These are phyloP conservation scores for Spathaspora sp. DNA, from an alignment of 805 yeast genomes.

Conservation along the genomic window DNA sequence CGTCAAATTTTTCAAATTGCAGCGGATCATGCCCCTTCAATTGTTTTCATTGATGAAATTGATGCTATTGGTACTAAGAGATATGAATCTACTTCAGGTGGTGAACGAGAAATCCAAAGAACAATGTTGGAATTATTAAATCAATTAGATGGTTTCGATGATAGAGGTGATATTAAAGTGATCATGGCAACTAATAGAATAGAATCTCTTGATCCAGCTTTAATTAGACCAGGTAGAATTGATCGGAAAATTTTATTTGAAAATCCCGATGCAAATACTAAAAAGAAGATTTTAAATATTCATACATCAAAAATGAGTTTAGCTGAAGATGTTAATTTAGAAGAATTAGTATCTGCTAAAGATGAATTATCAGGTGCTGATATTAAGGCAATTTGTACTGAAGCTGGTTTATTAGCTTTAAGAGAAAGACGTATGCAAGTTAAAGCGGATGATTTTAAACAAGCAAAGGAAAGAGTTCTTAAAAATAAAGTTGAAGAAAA, in stretches of 20 bases:
- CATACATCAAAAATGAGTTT: slow-evolving; percentile 93
- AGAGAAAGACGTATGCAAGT: slow-evolving; percentile 98
- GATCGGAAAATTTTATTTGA: slow-evolving; percentile 95
- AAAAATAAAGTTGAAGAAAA: slow-evolving; percentile 96
- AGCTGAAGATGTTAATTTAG: slow-evolving; percentile 82
- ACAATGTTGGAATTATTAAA: slow-evolving; percentile 95
- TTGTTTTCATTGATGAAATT: slow-evolving; percentile 96
- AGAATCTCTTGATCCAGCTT: slow-evolving; percentile 91
- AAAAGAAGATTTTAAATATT: slow-evolving; percentile 86
- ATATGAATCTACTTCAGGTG: slow-evolving; percentile 94
- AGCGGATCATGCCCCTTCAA: slow-evolving; percentile 96
- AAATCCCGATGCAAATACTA: slow-evolving; percentile 89
- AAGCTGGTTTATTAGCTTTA: slow-evolving; percentile 91
- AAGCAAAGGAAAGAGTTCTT: slow-evolving; percentile 91
- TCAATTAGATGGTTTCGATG: slow-evolving; percentile 96
- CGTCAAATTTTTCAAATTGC: slow-evolving; percentile 96
- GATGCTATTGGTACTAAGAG: slow-evolving; percentile 99
- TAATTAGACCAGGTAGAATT: slow-evolving; percentile 95
- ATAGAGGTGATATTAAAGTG: slow-evolving; percentile 94
- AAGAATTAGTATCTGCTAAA: slow-evolving; percentile 82
- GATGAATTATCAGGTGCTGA: slow-evolving; percentile 97
- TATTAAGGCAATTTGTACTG: slow-evolving; percentile 95
- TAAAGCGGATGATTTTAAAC: slow-evolving; percentile 86
- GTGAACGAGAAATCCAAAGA: slow-evolving; percentile 96
- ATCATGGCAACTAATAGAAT: slow-evolving; percentile 97